Conservation (phyloP, 768 basidiomycete genomes). For the Phlegmacium glaucopus region DNA sequence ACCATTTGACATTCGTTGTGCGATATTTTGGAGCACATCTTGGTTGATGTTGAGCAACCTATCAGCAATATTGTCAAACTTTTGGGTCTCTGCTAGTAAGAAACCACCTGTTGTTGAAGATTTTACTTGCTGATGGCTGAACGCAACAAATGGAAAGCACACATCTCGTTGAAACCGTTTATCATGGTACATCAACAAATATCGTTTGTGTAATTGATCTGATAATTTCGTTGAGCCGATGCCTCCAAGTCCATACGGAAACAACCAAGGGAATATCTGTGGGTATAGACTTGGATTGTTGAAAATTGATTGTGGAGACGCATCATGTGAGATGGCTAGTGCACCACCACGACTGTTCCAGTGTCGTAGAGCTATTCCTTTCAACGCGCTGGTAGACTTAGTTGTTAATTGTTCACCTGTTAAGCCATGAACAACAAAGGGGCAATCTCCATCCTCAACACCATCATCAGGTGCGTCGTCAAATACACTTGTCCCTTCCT, state of each 20-base stretch:
- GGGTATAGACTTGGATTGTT: slow-evolving; percentile 33
- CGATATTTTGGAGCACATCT: too few species aligned
- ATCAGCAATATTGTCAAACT: too few species aligned
- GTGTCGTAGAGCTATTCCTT: slow-evolving; percentile 23
- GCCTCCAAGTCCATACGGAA: slow-evolving; percentile 37
- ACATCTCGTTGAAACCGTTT: slow-evolving; percentile 36
- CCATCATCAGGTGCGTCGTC: slow-evolving; percentile 29
- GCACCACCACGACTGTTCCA: slow-evolving; percentile 21
- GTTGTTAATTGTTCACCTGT: slow-evolving; percentile 21
- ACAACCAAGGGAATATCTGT: slow-evolving; percentile 38
- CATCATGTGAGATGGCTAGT: slow-evolving; percentile 24
- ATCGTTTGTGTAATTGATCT: slow-evolving; percentile 19
- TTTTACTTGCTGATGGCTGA: slow-evolving; percentile 24
- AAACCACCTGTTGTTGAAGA: too few species aligned
- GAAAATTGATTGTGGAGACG: slow-evolving; percentile 28
- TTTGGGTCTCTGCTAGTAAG: too few species aligned
- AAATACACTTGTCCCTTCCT: slow-evolving; percentile 21
- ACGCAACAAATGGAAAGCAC: slow-evolving; percentile 34
- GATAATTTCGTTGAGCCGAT: slow-evolving; percentile 22
- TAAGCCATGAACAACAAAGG: slow-evolving; percentile 37
- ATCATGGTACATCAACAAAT: slow-evolving; percentile 35
- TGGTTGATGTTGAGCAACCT: too few species aligned
- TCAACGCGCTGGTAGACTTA: slow-evolving; percentile 14
- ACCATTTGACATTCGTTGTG: too few species aligned
- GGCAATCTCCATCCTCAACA: slow-evolving; percentile 25